Percentiles rank a stretch among this genome's conserved stretches.
phyloP scores from a whole-genome alignment of 2,329 filamentous ascomycete species.

The Apiospora kogelbergensis region DNA sequence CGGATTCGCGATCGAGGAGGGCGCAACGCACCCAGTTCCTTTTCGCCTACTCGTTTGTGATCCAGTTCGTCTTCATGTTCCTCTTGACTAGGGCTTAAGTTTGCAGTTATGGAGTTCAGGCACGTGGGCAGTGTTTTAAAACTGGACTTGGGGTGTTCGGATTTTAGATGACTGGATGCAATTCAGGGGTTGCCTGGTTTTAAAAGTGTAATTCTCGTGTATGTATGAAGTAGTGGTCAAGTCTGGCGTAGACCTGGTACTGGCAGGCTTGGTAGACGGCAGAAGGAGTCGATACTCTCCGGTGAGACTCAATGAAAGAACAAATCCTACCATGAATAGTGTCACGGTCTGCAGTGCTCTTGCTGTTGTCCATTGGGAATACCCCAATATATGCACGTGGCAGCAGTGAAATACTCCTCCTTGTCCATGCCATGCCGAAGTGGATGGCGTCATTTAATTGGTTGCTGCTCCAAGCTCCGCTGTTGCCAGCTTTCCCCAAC shows the following conservation, averaged over 20 bases:
- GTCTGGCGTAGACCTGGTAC: neutral
- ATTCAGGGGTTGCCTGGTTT: neutral
- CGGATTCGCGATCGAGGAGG: slow-evolving; percentile 79
- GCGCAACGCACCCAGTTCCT: slow-evolving; percentile 89
- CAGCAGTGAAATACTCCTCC: neutral
- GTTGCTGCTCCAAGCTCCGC: neutral
- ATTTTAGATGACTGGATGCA: neutral
- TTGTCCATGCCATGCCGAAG: neutral
- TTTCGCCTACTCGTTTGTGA: slow-evolving; percentile 90
- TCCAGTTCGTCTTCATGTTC: slow-evolving; percentile 97
- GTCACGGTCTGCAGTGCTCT: neutral
- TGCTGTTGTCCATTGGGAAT: neutral
- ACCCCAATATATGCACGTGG: neutral
- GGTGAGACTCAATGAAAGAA: neutral
- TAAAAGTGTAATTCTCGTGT: neutral
- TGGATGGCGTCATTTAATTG: slow-evolving; percentile 1
- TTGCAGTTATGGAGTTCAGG: neutral
- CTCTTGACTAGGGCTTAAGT: slow-evolving; percentile 45
- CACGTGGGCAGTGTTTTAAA: neutral
- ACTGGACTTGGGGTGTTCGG: slow-evolving; percentile 4
- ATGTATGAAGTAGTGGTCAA: neutral
- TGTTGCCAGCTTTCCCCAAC: slow-evolving; percentile 3
- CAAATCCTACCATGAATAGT: neutral
- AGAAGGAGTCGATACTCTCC: neutral
- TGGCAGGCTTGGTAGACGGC: neutral